phyloP scores from a whole-genome alignment of 208 protist genomes.

The Leishmania martiniquensis region DNA sequence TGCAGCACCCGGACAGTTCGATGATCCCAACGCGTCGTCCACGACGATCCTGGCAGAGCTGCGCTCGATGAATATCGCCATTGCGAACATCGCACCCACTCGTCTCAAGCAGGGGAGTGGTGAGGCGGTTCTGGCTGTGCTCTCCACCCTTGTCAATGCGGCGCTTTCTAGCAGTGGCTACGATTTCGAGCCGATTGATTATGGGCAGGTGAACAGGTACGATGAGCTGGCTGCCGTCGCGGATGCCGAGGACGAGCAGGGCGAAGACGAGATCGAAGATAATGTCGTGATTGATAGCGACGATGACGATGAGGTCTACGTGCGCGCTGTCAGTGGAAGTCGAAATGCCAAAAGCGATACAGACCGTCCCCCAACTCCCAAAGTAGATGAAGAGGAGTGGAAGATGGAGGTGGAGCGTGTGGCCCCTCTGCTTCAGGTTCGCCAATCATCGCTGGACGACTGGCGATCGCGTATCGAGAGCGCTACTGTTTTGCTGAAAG shows the following conservation, averaged over 20 bases:
- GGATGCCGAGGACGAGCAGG: conserved; percentile 71
- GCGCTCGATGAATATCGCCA: conserved; percentile 71
- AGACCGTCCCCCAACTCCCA: conserved; percentile 26
- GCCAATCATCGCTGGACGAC: conserved; percentile 59
- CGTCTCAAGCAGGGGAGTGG: conserved; percentile 86
- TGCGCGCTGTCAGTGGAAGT: conserved; percentile 40
- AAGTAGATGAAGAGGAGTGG: conserved; percentile 87
- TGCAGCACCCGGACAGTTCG: conserved; percentile 86
- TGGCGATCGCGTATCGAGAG: conserved; percentile 88
- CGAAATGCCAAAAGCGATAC: conserved; percentile 20
- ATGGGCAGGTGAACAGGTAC: conserved; percentile 76
- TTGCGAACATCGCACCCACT: conserved; percentile 80
- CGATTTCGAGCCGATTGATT: conserved; percentile 71
- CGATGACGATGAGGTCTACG: conserved; percentile 83
- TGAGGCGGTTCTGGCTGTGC: conserved; percentile 75
- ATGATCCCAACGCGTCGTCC: conserved; percentile 87
- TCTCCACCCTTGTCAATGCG: conserved; percentile 77
- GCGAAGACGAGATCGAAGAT: conserved; percentile 70
- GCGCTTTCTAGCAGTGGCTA: conserved; percentile 67
- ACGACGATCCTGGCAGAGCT: conserved; percentile 87
- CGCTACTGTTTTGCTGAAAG: conserved; percentile 79
- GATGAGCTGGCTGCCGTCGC: conserved; percentile 78
- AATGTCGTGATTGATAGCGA: conserved; percentile 89
- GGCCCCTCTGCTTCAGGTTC: conserved; percentile 80
- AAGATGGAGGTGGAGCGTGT: conserved; percentile 90